These are phyloP conservation scores for Prunella vulgaris DNA, from an alignment of 257 asterid genomes.

Conservation along the genomic window DNA sequence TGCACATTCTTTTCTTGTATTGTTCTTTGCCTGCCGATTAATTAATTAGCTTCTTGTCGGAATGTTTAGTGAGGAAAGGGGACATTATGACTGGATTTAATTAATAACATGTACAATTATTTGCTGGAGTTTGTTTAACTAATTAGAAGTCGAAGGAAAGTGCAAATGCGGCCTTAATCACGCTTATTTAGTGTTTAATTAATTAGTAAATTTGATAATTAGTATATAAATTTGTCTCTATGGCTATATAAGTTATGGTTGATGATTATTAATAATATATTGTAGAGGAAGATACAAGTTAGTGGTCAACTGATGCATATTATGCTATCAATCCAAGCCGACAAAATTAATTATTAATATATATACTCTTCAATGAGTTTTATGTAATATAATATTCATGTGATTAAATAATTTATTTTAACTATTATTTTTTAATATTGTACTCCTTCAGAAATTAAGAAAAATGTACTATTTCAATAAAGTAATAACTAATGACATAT, in stretches of 20 bases:
- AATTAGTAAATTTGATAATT: too few species aligned
- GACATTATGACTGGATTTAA: conserved; percentile 2
- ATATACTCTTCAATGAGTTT: background rate
- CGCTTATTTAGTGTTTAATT: background rate
- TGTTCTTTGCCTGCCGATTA: background rate
- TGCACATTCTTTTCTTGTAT: conserved; percentile 13
- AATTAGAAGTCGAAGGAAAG: background rate
- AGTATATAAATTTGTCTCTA: too few species aligned
- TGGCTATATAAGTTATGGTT: background rate
- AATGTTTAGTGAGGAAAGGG: conserved; percentile 4
- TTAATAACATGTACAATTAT: background rate
- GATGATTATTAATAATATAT: background rate
- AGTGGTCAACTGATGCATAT: conserved; percentile 9
- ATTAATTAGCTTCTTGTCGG: conserved; percentile 13
- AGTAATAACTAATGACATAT: too few species aligned
- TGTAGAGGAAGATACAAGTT: background rate
- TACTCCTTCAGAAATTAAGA: too few species aligned
- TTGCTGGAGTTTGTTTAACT: background rate
- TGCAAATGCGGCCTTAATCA: background rate
- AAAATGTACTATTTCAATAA: too few species aligned
- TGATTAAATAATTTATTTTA: background rate
- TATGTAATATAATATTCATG: background rate
- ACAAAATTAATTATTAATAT: background rate
- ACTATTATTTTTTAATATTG: background rate
- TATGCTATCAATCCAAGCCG: conserved; percentile 13